Base-by-base conservation (phyloP, 2,329 filamentous ascomycete species). In the Dactylonectria estremocensis region DNA sequence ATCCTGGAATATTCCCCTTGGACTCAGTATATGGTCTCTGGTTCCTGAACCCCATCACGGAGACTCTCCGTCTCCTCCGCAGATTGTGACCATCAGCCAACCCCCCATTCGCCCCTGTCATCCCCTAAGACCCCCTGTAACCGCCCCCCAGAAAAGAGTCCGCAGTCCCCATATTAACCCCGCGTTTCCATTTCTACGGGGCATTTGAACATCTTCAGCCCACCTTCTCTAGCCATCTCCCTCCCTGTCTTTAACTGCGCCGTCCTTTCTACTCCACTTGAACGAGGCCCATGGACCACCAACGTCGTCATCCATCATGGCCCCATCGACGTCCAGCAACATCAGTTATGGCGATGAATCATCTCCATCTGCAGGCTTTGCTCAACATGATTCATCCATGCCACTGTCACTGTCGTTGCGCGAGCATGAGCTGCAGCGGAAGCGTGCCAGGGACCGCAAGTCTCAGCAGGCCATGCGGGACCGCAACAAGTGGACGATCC, bases 401-500 rank as follows among this genome's bases (percentile, higher is more conserved):
- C 40, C 40, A 14, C 6, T 43, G 5, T 43, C 40, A 43, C 5
- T 8, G 16, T 61, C 63, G 40, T 37, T 52, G 20, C 63, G 67
- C 45, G 63, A 64, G 18, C 53, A 61, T 35, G 77, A 78, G 58
- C 65, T 78, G 28, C 75, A 77, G 59, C 73, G 76, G 48, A 79
- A 79, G 63, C 73, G 77, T 22, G 77, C 77, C 3, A 68, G 77
- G 22, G 77, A 79, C 60, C 76, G 77, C 50, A 77, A 77, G 62
- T 78, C 76, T 0, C 77, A 79, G 67, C 77, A 79, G 71, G 77
- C 77, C 16, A 79, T 79, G 77, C 74, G 77, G 6, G 76, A 79
- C 63, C 75, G 77, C 13, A 78, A 77, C 46, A 78, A 74, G 66
- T 78, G 75, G 74, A 74, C 76, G 9, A 76, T 79, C 20, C 69